Base-by-base conservation (phyloP, 2,329 filamentous ascomycete species). In the Teratosphaeria pseudoeucalypti region DNA sequence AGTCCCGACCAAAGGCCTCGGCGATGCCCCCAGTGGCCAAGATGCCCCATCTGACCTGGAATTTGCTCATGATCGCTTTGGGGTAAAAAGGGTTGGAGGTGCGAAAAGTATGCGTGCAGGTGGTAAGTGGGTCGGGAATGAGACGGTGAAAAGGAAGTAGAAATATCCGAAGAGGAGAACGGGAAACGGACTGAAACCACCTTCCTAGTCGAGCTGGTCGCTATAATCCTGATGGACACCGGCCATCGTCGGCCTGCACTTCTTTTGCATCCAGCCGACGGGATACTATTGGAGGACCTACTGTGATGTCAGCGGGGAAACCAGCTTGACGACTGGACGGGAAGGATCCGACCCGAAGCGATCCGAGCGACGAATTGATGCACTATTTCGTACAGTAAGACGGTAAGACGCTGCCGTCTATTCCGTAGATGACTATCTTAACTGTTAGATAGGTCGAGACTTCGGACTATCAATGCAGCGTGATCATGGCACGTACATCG, bases 1-100 rank as follows among this genome's bases (percentile, higher is more conserved):
- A 82, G 71, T 95, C 91, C 74, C 86, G 86, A 68, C 85, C 82
- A 76, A 94, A 79, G 58, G 75, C 76, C 62, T 75, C 65, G 52
- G 78, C 78, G 59, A 79, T 79, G 60, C 74, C 76, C 62, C 77
- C 77, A 2, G 78, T 79, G 10, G 77, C 78, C 29, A 79, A 73
- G 62, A 80, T 79, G 56, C 78, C 70, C 70, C 70, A 72, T 65
- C 70, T 71, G 58, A 72, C 63, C 56, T 70, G 66, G 62, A 68
- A 72, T 53, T 70, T 71, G 52, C 67, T 69, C 70, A 72, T 72
- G 37, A 52, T 63, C 37, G 61, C 23, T 6, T 12, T 16, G 11
- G 23, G 23, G 37, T n/a, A 55, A 55, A 57, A 14, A 32, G 16
- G 16, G 43, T 19, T 16, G 14, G 19, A 16, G 52, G 52, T 23